A percentile compares a stretch with the other conserved stretches of the same genome.
Evolutionary conservation across 305 asterid species (phyloP).

Genomic region (Solanum hybrid): DNA sequence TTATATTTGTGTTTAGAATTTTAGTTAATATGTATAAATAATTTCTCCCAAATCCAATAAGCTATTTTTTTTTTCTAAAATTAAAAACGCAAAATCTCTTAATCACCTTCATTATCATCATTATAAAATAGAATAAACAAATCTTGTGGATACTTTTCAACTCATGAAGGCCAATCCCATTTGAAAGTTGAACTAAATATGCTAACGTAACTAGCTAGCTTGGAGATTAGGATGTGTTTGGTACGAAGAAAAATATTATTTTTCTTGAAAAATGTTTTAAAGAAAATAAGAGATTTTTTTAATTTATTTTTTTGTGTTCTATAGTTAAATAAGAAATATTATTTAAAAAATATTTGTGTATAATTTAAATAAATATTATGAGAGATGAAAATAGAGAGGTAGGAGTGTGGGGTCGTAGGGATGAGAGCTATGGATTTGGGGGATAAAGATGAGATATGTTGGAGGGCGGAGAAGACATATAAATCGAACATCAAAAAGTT

Average conservation of each 20-base stretch:
- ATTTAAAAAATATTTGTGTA: background rate
- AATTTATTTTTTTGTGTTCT: background rate
- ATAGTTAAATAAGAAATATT: background rate
- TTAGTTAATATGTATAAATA: background rate
- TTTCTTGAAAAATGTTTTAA: no score
- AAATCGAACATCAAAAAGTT: background rate
- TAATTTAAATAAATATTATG: background rate
- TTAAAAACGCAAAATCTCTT: background rate
- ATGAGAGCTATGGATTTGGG: no score
- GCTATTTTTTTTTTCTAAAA: background rate
- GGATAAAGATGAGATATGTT: background rate
- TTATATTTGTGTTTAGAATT: no score
- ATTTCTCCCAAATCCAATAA: background rate
- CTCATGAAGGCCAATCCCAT: background rate
- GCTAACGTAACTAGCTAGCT: background rate
- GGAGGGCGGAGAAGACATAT: background rate
- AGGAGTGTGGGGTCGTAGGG: background rate
- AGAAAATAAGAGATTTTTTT: no score
- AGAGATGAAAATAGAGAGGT: background rate
- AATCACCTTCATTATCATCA: background rate
- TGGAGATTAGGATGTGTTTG: background rate
- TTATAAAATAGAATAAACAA: background rate
- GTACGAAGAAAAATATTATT: no score
- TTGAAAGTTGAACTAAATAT: background rate
- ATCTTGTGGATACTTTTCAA: background rate